phyloP scores from a whole-genome alignment of 1,139 yeast species.

The Suhomyces atakaporum region DNA sequence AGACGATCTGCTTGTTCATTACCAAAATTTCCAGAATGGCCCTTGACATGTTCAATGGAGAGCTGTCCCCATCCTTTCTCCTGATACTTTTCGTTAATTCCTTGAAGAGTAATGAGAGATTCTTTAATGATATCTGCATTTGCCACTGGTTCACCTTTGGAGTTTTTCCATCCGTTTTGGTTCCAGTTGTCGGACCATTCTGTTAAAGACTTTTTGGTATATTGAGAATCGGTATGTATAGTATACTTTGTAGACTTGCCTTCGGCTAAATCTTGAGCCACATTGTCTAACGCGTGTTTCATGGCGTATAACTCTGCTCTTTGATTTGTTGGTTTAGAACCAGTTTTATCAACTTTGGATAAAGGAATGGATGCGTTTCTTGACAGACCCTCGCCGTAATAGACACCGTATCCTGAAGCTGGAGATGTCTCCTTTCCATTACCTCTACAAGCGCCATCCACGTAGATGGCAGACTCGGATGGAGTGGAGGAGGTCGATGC shows the following conservation, averaged over 20 bases:
- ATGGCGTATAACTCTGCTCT: constrained; percentile 79
- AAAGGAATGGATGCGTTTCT: constrained; percentile 58
- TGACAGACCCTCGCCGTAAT: constrained; percentile 56
- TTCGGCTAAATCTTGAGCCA: constrained; percentile 25
- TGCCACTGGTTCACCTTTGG: constrained; percentile 46
- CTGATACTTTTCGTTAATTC: constrained; percentile 30
- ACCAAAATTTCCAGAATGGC: constrained; percentile 70
- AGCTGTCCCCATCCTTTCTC: constrained; percentile 36
- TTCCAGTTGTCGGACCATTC: constrained; percentile 58
- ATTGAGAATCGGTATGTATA: constrained; percentile 60
- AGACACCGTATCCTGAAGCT: constrained; percentile 68
- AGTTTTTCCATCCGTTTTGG: constrained; percentile 51
- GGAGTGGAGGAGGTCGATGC: background rate
- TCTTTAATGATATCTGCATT: constrained; percentile 53
- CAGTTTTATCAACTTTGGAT: constrained; percentile 25
- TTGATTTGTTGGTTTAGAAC: constrained; percentile 64
- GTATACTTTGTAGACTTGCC: constrained; percentile 22
- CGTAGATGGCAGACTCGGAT: constrained; percentile 44
- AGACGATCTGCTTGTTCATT: constrained; percentile 77
- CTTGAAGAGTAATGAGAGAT: constrained; percentile 24
- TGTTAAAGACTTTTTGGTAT: constrained; percentile 49
- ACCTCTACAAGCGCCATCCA: constrained; percentile 71
- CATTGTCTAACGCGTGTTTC: constrained; percentile 50
- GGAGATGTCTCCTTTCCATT: constrained; percentile 54
- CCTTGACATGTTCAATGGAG: constrained; percentile 61